A percentile compares a stretch with the other conserved stretches of the same genome.
phyloP scores from a whole-genome alignment of 2,329 filamentous ascomycete species.

The Keithomyces neogunnii region DNA sequence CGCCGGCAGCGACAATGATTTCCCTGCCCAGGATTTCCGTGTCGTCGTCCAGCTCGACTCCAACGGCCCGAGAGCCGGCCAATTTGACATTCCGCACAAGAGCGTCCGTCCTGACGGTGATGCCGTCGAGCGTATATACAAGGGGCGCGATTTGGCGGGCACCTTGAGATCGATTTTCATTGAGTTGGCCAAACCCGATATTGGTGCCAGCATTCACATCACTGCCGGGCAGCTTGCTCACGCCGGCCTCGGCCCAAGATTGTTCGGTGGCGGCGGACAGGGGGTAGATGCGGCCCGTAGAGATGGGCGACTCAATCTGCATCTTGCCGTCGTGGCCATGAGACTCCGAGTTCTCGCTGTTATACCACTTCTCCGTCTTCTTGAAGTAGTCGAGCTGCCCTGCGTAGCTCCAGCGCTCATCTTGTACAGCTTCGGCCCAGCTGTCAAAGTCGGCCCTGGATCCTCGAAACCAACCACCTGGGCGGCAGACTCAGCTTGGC shows the following conservation, averaged over 20 bases:
- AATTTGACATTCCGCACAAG: too few species aligned
- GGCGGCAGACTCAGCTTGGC: too few species aligned
- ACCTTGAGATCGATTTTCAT: constrained; percentile 15
- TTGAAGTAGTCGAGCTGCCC: constrained; percentile 34
- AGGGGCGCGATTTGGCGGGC: constrained; percentile 13
- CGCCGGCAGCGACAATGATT: constrained; percentile 40
- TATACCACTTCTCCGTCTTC: constrained; percentile 19
- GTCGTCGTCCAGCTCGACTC: constrained; percentile 17
- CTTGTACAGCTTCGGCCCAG: constrained; percentile 25
- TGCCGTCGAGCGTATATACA: constrained; percentile 13
- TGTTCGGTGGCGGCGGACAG: too few species aligned
- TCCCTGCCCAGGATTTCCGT: constrained; percentile 19
- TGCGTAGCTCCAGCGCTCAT: constrained; percentile 35
- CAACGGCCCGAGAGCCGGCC: constrained; percentile 4
- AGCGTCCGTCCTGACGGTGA: constrained; percentile 15
- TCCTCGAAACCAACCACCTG: constrained; percentile 32
- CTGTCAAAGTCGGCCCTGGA: constrained; percentile 33
- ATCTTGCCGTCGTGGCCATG: too few species aligned
- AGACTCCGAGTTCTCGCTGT: too few species aligned
- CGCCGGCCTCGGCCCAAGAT: too few species aligned
- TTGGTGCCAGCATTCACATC: constrained; percentile 15
- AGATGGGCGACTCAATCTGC: too few species aligned
- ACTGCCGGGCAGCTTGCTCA: too few species aligned
- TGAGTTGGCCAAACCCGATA: constrained; percentile 21
- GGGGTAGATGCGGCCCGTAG: too few species aligned